Conservation (phyloP, 2,329 filamentous ascomycete species). For the Scedosporium minutisporum region DNA sequence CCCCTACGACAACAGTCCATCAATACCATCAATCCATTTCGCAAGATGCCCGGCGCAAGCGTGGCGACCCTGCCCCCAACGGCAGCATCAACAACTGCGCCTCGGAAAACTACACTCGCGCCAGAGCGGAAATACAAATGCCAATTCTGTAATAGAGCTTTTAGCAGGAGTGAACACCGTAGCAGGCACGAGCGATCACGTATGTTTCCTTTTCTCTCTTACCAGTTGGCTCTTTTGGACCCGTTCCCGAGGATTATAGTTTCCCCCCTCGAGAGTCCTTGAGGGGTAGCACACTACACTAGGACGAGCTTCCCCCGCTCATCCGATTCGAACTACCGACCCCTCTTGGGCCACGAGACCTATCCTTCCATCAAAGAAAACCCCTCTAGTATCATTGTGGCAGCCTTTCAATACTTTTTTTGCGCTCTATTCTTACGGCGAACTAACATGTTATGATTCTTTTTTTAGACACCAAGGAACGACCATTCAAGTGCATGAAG, state of each 20-base stretch:
- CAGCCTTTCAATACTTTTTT: slow-evolving; percentile 4
- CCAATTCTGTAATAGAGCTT: slow-evolving; percentile 95
- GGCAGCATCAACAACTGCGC: slow-evolving; percentile 58
- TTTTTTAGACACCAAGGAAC: slow-evolving; percentile 82
- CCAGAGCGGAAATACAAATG: slow-evolving; percentile 99
- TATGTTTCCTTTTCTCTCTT: slow-evolving; percentile 48
- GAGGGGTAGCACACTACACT: neutral
- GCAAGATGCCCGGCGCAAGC: slow-evolving; percentile 60
- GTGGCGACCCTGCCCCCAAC: slow-evolving; percentile 55
- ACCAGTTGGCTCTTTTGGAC: neutral
- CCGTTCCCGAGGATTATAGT: neutral
- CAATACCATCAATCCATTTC: slow-evolving; percentile 20
- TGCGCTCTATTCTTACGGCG: neutral
- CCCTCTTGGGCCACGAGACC: slow-evolving; percentile 8
- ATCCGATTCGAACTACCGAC: neutral
- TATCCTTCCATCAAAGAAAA: slow-evolving; percentile 9
- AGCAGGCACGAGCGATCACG: slow-evolving; percentile 95
- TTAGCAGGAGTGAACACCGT: slow-evolving; percentile 93
- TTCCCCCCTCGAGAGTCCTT: neutral
- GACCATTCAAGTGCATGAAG: slow-evolving; percentile 97
- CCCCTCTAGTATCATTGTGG: neutral
- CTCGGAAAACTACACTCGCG: slow-evolving; percentile 65
- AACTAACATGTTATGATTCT: slow-evolving; percentile 10
- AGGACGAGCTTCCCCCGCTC: neutral
- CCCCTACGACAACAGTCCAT: neutral